Conservation (phyloP, 2,329 filamentous ascomycete genomes). For the Gyromitra esculenta region DNA sequence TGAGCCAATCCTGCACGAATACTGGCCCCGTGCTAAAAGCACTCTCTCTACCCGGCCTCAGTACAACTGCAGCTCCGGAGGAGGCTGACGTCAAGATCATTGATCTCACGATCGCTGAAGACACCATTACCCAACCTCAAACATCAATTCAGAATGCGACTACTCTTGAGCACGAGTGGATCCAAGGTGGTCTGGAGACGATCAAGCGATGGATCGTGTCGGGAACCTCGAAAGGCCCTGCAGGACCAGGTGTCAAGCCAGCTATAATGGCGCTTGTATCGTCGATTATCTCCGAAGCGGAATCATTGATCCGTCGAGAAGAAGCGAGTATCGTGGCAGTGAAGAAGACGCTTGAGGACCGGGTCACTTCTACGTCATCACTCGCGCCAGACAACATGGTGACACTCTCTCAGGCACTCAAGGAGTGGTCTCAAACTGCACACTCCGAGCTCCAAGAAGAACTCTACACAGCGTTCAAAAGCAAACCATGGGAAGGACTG, state of each 20-base stretch:
- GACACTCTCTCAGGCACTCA: conserved; percentile 64
- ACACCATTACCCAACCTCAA: conserved; percentile 21
- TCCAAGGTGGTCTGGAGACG: conserved; percentile 15
- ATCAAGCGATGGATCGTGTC: conserved; percentile 34
- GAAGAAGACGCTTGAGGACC: not conserved
- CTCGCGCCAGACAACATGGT: conserved; percentile 61
- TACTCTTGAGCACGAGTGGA: conserved; percentile 24
- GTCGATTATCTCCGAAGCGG: conserved; percentile 42
- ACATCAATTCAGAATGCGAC: not conserved
- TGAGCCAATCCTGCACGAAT: conserved; percentile 7
- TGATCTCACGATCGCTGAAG: conserved; percentile 36
- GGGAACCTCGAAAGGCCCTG: not conserved
- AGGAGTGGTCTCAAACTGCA: conserved; percentile 69
- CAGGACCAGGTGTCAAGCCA: conserved; percentile 30
- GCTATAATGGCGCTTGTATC: conserved; percentile 42
- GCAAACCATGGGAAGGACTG: conserved; percentile 69
- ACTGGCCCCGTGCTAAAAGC: conserved; percentile 21
- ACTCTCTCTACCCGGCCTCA: conserved; percentile 36
- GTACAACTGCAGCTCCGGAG: not conserved
- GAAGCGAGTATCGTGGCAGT: conserved; percentile 18
- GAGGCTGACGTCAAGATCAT: conserved; percentile 29
- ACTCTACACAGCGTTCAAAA: conserved; percentile 68
- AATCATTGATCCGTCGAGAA: conserved; percentile 17
- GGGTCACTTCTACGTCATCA: conserved; percentile 4
- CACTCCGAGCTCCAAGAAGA: conserved; percentile 71